Percentiles rank a stretch among this genome's conserved stretches.
Evolutionary conservation across 805 yeast species (phyloP).

Genomic region (Soucietia sequanensis): DNA sequence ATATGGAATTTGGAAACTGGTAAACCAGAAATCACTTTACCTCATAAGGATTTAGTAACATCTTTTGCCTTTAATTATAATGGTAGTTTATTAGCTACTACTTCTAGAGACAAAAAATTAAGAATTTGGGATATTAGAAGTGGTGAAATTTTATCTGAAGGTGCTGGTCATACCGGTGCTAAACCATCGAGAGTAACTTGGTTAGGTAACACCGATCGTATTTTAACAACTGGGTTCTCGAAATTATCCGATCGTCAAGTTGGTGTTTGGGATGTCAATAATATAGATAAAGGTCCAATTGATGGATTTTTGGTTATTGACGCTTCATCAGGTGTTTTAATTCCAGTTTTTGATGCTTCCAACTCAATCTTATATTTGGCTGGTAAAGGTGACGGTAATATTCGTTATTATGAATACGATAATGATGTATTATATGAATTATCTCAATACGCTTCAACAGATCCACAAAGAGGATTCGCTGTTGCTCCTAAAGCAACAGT

Average conservation of each 20-base stretch:
- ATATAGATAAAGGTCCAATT: constrained; percentile 76
- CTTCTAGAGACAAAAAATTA: constrained; percentile 85
- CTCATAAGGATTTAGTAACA: constrained; percentile 90
- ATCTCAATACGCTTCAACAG: constrained; percentile 86
- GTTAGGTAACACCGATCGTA: constrained; percentile 83
- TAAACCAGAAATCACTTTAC: constrained; percentile 65
- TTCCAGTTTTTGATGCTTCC: constrained; percentile 85
- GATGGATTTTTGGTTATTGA: constrained; percentile 88
- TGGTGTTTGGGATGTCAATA: constrained; percentile 86
- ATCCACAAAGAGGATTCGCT: constrained; percentile 96
- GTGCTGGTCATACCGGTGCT: constrained; percentile 90
- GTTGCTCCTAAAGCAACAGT: constrained; percentile 82
- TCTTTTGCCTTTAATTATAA: constrained; percentile 88
- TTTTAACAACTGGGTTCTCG: constrained; percentile 93
- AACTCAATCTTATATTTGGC: constrained; percentile 82
- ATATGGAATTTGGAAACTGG: constrained; percentile 86
- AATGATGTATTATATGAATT: constrained; percentile 79
- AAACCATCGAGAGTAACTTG: constrained; percentile 85
- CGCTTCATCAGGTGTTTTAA: constrained; percentile 87
- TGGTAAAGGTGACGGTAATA: constrained; percentile 98
- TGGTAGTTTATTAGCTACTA: constrained; percentile 84
- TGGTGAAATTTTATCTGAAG: constrained; percentile 75
- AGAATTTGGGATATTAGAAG: constrained; percentile 89
- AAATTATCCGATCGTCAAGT: constrained; percentile 90
- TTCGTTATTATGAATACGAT: constrained; percentile 88